Conservation (phyloP, 176 grass and related monocot genomes). For the Otatea glauca region DNA sequence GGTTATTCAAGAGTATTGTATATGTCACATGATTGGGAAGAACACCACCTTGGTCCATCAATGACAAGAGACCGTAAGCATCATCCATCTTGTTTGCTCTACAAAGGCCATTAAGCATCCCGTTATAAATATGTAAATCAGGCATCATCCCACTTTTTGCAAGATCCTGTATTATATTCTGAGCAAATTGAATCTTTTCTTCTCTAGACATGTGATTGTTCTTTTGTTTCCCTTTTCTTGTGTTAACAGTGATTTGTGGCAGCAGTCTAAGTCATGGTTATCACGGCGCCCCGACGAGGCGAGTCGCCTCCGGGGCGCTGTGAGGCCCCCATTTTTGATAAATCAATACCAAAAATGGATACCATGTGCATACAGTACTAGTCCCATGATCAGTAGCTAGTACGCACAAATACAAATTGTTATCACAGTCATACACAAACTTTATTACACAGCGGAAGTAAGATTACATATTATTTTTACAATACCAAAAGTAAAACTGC, state of each 20-base stretch:
- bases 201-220: background rate
- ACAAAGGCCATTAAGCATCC: conserved; percentile 53
- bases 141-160: conserved; percentile 43
- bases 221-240: background rate
- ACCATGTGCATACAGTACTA: no score
- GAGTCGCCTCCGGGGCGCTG: no score
- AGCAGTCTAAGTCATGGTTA: no score
- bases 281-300: no score
- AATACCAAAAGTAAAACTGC: no score
- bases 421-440: no score
- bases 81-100: conserved; percentile 46
- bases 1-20: conserved; percentile 42
- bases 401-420: no score
- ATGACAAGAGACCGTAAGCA: conserved; percentile 44
- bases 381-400: no score
- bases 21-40: conserved; percentile 50
- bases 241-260: conserved; percentile 32
- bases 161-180: conserved; percentile 35
- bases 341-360: no score
- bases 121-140: conserved; percentile 50
- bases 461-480: no score
- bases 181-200: conserved; percentile 28
- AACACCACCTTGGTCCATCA: conserved; percentile 44
- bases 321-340: no score
- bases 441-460: no score